Conservation (phyloP, 768 basidiomycete species). For the Tephrocybe rancida region DNA sequence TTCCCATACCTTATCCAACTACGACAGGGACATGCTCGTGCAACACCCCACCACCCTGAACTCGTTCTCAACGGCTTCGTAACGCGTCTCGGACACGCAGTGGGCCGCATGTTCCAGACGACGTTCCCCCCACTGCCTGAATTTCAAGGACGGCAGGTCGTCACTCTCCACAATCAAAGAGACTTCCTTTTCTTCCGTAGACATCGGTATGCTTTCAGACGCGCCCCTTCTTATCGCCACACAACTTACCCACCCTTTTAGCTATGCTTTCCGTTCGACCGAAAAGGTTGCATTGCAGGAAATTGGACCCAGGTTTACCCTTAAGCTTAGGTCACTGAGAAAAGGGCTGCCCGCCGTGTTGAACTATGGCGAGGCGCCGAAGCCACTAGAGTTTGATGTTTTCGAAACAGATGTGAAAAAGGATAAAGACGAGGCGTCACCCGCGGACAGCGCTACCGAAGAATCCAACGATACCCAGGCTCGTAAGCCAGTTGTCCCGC, state of each 20-base stretch:
- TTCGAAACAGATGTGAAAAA: constrained; percentile 32
- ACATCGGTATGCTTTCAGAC: constrained; percentile 67
- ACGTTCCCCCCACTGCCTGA: constrained; percentile 94
- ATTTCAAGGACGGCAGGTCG: constrained; percentile 95
- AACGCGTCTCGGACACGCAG: constrained; percentile 89
- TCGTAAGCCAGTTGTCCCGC: constrained; percentile 45
- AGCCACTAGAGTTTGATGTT: constrained; percentile 56
- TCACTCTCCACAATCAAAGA: constrained; percentile 95
- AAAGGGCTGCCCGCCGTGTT: constrained; percentile 86
- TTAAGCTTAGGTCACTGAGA: constrained; percentile 88
- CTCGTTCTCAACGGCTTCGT: constrained; percentile 94
- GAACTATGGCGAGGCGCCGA: constrained; percentile 63
- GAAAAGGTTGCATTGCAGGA: constrained; percentile 95
- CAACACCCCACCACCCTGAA: constrained; percentile 93
- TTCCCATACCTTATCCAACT: neutral
- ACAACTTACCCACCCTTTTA: constrained; percentile 27
- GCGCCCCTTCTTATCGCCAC: neutral
- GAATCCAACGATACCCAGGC: constrained; percentile 14
- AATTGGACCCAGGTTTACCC: constrained; percentile 96
- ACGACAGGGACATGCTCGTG: constrained; percentile 83
- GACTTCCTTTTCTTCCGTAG: constrained; percentile 98
- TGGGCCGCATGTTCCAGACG: constrained; percentile 96
- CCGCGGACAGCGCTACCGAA: constrained; percentile 18
- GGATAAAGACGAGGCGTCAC: constrained; percentile 25
- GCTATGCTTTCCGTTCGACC: constrained; percentile 89